Evolutionary conservation across 441 rosid species (phyloP).

Genomic region (Macaranga tanarius): DNA sequence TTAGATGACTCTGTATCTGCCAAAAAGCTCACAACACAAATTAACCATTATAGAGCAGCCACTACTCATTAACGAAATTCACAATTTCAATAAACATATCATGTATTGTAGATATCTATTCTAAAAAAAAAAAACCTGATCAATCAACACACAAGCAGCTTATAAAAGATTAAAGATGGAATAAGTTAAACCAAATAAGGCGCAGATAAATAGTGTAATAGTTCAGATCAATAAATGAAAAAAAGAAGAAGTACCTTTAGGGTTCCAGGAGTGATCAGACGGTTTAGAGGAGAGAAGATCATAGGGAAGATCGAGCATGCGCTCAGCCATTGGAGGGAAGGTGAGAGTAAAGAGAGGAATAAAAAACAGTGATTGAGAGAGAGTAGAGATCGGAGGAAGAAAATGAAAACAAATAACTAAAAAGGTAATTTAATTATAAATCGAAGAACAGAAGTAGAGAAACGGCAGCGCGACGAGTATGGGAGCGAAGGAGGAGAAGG

Average conservation of each 20-base stretch:
- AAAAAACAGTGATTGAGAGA: too few species aligned
- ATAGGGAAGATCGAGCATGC: conserved; percentile 76
- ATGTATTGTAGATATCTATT: too few species aligned
- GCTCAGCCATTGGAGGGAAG: conserved; percentile 60
- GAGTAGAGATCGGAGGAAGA: not conserved
- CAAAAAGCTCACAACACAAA: too few species aligned
- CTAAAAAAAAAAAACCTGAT: not conserved
- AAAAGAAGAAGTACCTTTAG: conserved; percentile 54
- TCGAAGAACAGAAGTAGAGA: not conserved
- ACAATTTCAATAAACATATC: too few species aligned
- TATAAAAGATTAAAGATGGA: too few species aligned
- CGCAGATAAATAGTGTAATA: too few species aligned
- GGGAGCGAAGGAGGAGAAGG: not conserved
- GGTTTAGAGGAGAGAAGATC: conserved; percentile 62
- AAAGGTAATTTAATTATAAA: not conserved
- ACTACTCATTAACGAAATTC: too few species aligned
- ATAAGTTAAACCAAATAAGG: too few species aligned
- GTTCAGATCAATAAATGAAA: not conserved
- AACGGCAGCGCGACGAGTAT: not conserved
- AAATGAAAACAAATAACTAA: not conserved
- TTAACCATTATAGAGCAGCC: too few species aligned
- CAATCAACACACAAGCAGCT: not conserved
- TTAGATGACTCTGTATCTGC: not conserved
- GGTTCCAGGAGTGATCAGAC: conserved; percentile 47
- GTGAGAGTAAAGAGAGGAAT: too few species aligned